Evolutionary conservation across 2,329 filamentous ascomycete genomes (phyloP), one percentile per base, ranked within the genome.

Genomic region (Trichoderma oligosporum): DNA sequence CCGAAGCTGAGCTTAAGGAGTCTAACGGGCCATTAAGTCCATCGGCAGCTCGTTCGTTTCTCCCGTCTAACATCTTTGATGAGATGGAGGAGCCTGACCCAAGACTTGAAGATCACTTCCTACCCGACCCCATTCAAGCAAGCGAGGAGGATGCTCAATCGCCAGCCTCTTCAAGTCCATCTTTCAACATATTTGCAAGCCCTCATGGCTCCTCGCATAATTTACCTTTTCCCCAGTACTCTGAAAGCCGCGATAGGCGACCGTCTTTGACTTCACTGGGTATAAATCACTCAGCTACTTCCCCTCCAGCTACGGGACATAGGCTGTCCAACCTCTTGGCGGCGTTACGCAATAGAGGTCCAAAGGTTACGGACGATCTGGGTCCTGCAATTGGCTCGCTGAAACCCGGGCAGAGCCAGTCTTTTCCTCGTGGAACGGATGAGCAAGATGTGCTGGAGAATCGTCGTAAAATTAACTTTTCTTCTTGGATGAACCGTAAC

Each of bases 21-120:
- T 81, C 78, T 16, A 84, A 82, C 25, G 88, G 87, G 2, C 87
- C 87, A 1, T 82, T 93, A 68, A 92, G 88, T 64, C 89, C 89
- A 1, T 88, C 87, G 4, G 57, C 54, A 18, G 89, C 89, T 2
- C 85, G 87, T 25, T 81, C 86, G 14, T 76, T 93, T 3, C 74
- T 95, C 14, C 89, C 89, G 0, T 88, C 88, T 5, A 77, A 75
- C n/a, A 80, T 82, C 59, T 75, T 82, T 60, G 84, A 87, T 51
- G 86, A 88, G 62, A 69, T 63, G n/a, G 75, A 85, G 42, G 85
- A 86, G 46, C 78, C 85, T 36, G 84, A 86, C 14, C 74, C 77
- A n/a, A 75, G 63, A 35, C 60, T 59, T 18, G 58, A 57, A 7
- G 59, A 61, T 4, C 73, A 66, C 16, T 72, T 74, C 1, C 57